These are phyloP conservation scores for Populus alba DNA, from an alignment of 345 rosid species.

Conservation along the genomic window DNA sequence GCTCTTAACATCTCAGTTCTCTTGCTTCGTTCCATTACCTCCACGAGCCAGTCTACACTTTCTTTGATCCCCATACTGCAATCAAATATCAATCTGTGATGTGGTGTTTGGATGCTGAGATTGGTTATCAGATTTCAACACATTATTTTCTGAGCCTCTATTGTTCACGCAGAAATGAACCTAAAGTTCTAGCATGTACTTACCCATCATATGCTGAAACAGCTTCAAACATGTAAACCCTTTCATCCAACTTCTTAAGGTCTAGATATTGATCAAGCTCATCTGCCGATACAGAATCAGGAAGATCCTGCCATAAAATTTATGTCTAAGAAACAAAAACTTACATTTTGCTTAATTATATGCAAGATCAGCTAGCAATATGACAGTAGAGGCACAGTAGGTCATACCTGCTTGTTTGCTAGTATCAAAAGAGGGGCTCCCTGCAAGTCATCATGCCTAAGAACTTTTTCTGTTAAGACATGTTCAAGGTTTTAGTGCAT, in stretches of 20 bases:
- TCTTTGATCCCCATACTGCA: conserved; percentile 86
- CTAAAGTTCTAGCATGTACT: conserved; percentile 13
- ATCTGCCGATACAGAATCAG: conserved; percentile 81
- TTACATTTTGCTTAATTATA: not conserved
- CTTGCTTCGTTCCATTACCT: conserved; percentile 96
- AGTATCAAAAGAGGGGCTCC: conserved; percentile 92
- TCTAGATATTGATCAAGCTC: conserved; percentile 80
- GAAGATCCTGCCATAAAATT: conserved; percentile 63
- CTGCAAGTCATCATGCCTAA: conserved; percentile 90
- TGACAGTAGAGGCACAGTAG: not conserved
- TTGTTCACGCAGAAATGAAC: not conserved
- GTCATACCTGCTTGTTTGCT: conserved; percentile 88
- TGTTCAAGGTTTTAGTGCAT: conserved; percentile 5
- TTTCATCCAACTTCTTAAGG: conserved; percentile 88
- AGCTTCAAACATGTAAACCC: conserved; percentile 93
- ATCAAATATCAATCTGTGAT: conserved; percentile 10
- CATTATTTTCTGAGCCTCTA: not conserved
- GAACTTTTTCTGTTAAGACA: conserved; percentile 67
- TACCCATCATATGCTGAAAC: conserved; percentile 93
- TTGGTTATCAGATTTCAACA: not conserved
- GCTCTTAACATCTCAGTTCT: conserved; percentile 83
- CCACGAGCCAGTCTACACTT: conserved; percentile 84
- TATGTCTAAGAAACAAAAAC: conserved; percentile 1
- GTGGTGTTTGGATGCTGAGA: not conserved
- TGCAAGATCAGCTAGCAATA: not conserved